Conservation (phyloP, 257 asterid species). For the Capsicum pubescens region DNA sequence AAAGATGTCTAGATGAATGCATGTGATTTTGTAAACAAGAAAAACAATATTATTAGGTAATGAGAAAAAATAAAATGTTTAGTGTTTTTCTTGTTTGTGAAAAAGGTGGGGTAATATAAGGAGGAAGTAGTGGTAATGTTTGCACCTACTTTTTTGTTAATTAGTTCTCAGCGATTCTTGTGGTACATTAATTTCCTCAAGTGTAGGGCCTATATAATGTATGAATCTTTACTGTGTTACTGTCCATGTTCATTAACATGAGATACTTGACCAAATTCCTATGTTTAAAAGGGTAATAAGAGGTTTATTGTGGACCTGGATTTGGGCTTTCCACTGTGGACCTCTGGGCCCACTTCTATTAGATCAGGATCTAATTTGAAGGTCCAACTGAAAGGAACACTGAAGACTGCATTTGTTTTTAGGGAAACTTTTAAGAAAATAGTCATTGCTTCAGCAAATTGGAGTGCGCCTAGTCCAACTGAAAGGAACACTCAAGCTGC, state of each 20-base stretch:
- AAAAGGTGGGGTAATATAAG: neutral
- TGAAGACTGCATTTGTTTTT: too few species aligned
- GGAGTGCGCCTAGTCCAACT: too few species aligned
- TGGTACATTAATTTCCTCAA: neutral
- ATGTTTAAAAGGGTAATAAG: neutral
- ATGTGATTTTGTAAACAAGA: neutral
- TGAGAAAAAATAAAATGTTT: neutral
- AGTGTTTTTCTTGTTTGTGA: neutral
- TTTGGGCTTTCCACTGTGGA: too few species aligned
- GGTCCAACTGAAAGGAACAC: too few species aligned
- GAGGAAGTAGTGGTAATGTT: neutral
- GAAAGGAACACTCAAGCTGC: too few species aligned
- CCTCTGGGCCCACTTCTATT: neutral
- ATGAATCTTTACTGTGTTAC: neutral
- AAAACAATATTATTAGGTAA: neutral
- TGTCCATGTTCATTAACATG: constrained; percentile 17
- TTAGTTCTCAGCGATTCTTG: neutral
- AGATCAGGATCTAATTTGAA: too few species aligned
- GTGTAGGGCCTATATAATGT: neutral
- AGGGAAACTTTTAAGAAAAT: too few species aligned
- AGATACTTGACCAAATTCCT: neutral
- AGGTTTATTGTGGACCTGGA: too few species aligned
- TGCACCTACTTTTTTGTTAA: constrained; percentile 10
- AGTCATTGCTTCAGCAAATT: too few species aligned
- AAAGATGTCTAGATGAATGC: constrained; percentile 22